phyloP scores from a whole-genome alignment of 2,329 filamentous ascomycete genomes.

The Achaetomium macrosporum region DNA sequence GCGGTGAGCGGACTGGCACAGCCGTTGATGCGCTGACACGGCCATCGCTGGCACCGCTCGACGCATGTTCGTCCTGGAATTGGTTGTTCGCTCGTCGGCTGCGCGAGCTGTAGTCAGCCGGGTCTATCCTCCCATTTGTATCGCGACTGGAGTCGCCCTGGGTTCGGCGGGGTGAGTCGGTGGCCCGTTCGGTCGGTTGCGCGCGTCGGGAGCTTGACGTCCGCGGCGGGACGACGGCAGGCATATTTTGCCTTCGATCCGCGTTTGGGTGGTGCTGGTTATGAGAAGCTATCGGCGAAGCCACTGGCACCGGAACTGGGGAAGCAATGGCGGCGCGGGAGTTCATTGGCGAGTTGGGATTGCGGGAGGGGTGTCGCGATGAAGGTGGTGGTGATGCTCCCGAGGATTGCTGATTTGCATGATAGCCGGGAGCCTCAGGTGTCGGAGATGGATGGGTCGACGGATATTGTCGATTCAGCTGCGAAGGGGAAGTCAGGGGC shows the following conservation, averaged over 20 bases:
- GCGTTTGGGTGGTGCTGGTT: conserved; percentile 40
- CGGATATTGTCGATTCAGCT: conserved; percentile 47
- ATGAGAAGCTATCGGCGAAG: conserved; percentile 34
- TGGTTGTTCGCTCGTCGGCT: conserved; percentile 35
- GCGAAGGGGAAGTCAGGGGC: conserved; percentile 41
- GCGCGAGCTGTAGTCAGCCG: conserved; percentile 33
- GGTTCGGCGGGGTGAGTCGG: conserved; percentile 38
- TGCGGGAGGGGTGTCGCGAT: conserved; percentile 49
- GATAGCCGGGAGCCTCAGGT: conserved; percentile 48
- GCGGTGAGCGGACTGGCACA: conserved; percentile 42
- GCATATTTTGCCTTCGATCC: conserved; percentile 54
- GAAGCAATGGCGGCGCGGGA: conserved; percentile 42
- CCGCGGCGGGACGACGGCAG: conserved; percentile 70
- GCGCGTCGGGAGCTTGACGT: conserved; percentile 53
- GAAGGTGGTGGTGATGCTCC: conserved; percentile 44
- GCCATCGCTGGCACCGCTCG: conserved; percentile 37
- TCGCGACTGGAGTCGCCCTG: conserved; percentile 33
- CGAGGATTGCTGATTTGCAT: conserved; percentile 45
- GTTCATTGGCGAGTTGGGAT: conserved; percentile 41
- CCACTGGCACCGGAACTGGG: conserved; percentile 35
- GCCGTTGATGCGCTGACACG: conserved; percentile 31
- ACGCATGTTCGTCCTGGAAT: conserved; percentile 34
- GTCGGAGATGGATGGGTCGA: conserved; percentile 46
- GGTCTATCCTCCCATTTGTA: conserved; percentile 28
- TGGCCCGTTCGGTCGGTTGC: conserved; percentile 40